Base-by-base conservation (phyloP, 2,329 filamentous ascomycete genomes). In the Fusarium humuli region DNA sequence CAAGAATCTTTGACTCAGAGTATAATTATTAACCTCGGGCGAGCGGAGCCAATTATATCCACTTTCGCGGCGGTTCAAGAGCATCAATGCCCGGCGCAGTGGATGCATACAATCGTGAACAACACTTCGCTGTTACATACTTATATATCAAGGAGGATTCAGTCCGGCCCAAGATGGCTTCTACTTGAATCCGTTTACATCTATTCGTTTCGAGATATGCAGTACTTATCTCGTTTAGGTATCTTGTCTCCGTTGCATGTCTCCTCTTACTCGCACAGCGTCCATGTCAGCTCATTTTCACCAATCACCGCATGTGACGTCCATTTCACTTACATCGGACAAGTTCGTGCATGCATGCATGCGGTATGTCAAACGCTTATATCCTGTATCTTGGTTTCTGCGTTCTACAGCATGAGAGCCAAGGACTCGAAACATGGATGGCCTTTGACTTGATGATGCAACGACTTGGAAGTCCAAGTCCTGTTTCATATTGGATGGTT, bases 31-130 rank as follows among this genome's bases (percentile, higher is more conserved):
- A 50, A 54, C 49, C 46, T 70, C 67, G 67, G 67, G 27, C 54
- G 67, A 71, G 57, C 67, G 67, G 67, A 70, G 56, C 63, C 63
- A 48, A 37, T 50, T n/a, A 59, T 71, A 68, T 50, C 67, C 67
- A 70, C 67, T 70, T 60, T 60, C 27, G 20, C 57, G 57, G 63
- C 57, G 30, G 40, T 44, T 40, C 29, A 18, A 32, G 29, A 65
- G 32, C 32, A 60, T 56, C 50, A n/a, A 45, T 23, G 37, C 55
- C 62, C 62, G 67, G 67, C 30, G 29, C 45, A 42, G 67, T 67
- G 62, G 48, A 67, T 66, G 61, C 37, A 27, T 52, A 41, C 3
- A 16, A 53, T 41, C 10, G 14, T 53, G 18, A 27, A 18, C 32
- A 34, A 30, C 5, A 34, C 16, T 5, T 10, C 8, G n/a, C 20